Base-by-base conservation (phyloP, 495 filamentous ascomycete genomes). In the Penicillium manginii region DNA sequence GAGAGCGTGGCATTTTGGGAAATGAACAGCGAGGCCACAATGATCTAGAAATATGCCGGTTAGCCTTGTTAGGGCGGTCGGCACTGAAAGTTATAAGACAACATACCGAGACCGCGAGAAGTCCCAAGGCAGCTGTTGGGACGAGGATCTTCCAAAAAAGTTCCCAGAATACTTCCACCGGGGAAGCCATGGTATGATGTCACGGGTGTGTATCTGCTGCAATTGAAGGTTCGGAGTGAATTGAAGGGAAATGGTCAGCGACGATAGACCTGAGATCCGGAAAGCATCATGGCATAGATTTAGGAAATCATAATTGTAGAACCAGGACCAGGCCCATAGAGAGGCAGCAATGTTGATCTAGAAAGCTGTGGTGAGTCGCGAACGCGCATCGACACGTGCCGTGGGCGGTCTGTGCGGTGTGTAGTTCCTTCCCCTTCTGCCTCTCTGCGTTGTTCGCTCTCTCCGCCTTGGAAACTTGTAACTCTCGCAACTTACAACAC, bases 1-100 rank as follows among this genome's bases (percentile, higher is more conserved):
- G 70, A 63, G 10, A 76, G 62, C 31, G 48, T 31, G 21, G 63
- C 67, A 57, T 70, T 71, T 9, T 78, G 75, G n/a, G 75, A 74
- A 17, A 64, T 60, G 15, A 60, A 46, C 4, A 76, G 69, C 9
- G 68, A 64, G 52, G 54, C 23, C 7, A 70, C 3, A 45, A 74
- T 50, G 19, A 68, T 11, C 73, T 78, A 33, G 23, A 21, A 55
- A n/a, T n/a, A 23, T 17, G 18, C 26, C 40, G 10, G 37, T 64
- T 40, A 67, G 59, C 21, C 39, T 45, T 43, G 35, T 2, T 5
- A 29, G 26, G 26, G 26, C 9, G 9, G 26, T 29, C 9, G 26
- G 31, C 12, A 11, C 15, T 48, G 22, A 23, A 5, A 8, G 11
- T 49, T 9, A 31, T n/a, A 6, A 46, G 29, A n/a, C 21, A n/a